Percentiles rank a stretch among this genome's conserved stretches.
Conservation (phyloP, 169 alveolate species). For the Plasmodium ovale region DNA sequence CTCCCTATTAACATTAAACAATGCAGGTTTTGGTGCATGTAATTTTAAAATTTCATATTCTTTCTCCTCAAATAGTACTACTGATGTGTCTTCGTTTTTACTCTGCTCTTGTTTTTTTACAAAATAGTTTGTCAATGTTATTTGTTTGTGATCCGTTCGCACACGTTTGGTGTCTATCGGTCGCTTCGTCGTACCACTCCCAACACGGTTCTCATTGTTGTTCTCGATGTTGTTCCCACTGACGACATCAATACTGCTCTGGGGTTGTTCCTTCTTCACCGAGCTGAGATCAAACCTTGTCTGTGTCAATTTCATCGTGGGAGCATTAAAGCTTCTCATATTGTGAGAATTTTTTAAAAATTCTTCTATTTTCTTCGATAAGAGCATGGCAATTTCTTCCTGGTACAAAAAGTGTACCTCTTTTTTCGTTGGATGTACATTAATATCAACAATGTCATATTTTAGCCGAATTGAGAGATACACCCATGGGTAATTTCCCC, state of each 20-base stretch:
- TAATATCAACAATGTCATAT: slow-evolving; percentile 95
- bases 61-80: slow-evolving; percentile 17
- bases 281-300: slow-evolving; percentile 20
- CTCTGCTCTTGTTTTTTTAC: slow-evolving; percentile 10
- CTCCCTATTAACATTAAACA: slow-evolving; percentile 18
- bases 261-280: not conserved
- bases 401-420: slow-evolving; percentile 92
- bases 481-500: slow-evolving; percentile 88
- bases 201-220: not conserved
- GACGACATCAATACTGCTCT: not conserved
- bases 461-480: slow-evolving; percentile 95
- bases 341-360: slow-evolving; percentile 19
- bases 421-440: slow-evolving; percentile 98
- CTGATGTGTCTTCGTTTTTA: not conserved
- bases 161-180: slow-evolving; percentile 41
- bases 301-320: slow-evolving; percentile 12
- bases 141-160: slow-evolving; percentile 56
- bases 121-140: slow-evolving; percentile 50
- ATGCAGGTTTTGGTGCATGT: slow-evolving; percentile 41
- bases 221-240: not conserved
- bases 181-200: not conserved
- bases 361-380: slow-evolving; percentile 78
- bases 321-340: slow-evolving; percentile 25
- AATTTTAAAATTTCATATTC: slow-evolving; percentile 42
- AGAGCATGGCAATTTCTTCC: slow-evolving; percentile 84